phyloP scores from a whole-genome alignment of 2,329 filamentous ascomycete genomes.

The Daldinia sp. region DNA sequence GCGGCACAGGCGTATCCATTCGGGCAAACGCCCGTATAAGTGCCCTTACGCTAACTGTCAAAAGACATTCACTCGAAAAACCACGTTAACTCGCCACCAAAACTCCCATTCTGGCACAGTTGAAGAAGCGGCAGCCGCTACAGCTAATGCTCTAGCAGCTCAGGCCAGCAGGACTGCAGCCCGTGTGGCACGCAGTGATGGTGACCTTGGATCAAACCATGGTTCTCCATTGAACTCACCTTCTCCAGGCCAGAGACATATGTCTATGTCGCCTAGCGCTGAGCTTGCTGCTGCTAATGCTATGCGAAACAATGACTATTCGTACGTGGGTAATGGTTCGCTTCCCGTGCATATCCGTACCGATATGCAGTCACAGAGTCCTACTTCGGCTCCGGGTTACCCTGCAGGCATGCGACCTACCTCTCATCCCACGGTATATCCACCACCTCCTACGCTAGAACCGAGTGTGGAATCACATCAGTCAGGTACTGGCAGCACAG shows the following conservation, averaged over 20 bases:
- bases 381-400: slow-evolving; percentile 75
- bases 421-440: slow-evolving; percentile 85
- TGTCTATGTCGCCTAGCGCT: slow-evolving; percentile 83
- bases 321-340: slow-evolving; percentile 82
- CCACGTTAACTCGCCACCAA: slow-evolving; percentile 93
- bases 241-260: slow-evolving; percentile 81
- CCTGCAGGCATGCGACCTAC: slow-evolving; percentile 74
- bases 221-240: slow-evolving; percentile 83
- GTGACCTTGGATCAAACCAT: slow-evolving; percentile 76
- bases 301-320: slow-evolving; percentile 79
- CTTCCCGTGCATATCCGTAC: slow-evolving; percentile 85
- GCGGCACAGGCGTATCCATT: slow-evolving; percentile 93
- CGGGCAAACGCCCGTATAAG: slow-evolving; percentile 95
- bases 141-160: slow-evolving; percentile 27
- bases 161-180: slow-evolving; percentile 68
- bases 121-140: slow-evolving; percentile 89
- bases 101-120: slow-evolving; percentile 96
- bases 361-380: slow-evolving; percentile 76
- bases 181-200: slow-evolving; percentile 76
- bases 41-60: slow-evolving; percentile 98
- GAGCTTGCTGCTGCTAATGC: slow-evolving; percentile 77
- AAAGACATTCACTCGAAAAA: slow-evolving; percentile 97
- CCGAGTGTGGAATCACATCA: slow-evolving; percentile 84
- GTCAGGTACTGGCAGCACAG: slow-evolving; percentile 74
- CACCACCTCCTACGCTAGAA: slow-evolving; percentile 87